phyloP scores from a whole-genome alignment of 1,284 basidiomycete species.

The Clitocybe nebularis region DNA sequence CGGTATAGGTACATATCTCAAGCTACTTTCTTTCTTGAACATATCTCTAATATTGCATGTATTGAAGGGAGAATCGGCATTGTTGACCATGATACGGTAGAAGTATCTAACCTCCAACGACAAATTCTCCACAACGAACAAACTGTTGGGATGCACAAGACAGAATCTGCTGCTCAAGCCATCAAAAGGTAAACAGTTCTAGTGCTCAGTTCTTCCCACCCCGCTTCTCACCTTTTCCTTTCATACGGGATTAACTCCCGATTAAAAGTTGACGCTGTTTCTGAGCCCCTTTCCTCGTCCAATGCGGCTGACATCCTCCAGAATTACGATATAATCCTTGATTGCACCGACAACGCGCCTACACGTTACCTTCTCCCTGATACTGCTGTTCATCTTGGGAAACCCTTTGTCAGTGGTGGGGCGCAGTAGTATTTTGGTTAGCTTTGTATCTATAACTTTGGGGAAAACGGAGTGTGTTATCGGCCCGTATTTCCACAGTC shows the following conservation, averaged over 20 bases:
- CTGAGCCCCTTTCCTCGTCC: slow-evolving; percentile 47
- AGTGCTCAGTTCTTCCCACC: slow-evolving; percentile 44
- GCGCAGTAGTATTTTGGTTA: slow-evolving; percentile 93
- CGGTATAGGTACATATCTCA: slow-evolving; percentile 67
- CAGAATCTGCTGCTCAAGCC: slow-evolving; percentile 72
- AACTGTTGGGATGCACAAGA: slow-evolving; percentile 81
- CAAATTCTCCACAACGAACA: slow-evolving; percentile 88
- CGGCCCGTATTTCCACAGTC: slow-evolving; percentile 88
- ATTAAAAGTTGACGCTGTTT: slow-evolving; percentile 50
- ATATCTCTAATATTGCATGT: slow-evolving; percentile 8
- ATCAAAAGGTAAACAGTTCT: too few species aligned
- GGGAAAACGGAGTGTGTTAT: slow-evolving; percentile 81
- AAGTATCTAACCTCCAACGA: slow-evolving; percentile 90
- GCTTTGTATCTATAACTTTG: slow-evolving; percentile 76
- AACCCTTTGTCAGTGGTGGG: slow-evolving; percentile 89
- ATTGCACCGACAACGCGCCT: slow-evolving; percentile 93
- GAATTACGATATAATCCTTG: slow-evolving; percentile 77
- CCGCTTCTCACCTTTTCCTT: slow-evolving; percentile 4
- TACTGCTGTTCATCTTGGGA: slow-evolving; percentile 65
- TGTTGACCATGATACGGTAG: slow-evolving; percentile 89
- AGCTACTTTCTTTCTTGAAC: slow-evolving; percentile 3
- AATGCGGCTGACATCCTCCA: slow-evolving; percentile 61
- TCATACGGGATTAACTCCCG: slow-evolving; percentile 66
- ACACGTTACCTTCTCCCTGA: slow-evolving; percentile 94
- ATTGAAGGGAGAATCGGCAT: slow-evolving; percentile 86